Evolutionary conservation across 129 eudicot genomes (phyloP), one percentile per base, ranked within the genome.

Genomic region (Pseudognaphalium luteoalbum): DNA sequence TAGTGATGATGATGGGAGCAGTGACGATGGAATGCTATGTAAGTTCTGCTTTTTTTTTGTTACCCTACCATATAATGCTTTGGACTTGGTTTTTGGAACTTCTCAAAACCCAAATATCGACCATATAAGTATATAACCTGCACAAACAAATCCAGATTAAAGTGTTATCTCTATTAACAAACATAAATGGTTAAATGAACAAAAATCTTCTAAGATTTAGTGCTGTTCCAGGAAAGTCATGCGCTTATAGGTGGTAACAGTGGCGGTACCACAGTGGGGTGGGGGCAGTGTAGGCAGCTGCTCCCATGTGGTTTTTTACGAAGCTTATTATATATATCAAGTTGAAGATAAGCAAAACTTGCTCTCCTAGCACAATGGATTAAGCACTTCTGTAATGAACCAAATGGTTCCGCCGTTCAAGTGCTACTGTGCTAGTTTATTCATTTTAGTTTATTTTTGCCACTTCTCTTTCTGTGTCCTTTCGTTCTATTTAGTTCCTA

Each of bases 11-110:
- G 95, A 77, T 17, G 87, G 67, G 50, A 81, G 83, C 82, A 84
- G 84, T 57, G 95, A 88, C 15, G 95, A 91, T 69, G 97, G 97
- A 79, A 85, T 91, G 92, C 86, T 91, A 66, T 91, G 97, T 91
- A 63, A 88, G 97, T 87, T 52, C 19, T 1, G 14, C 33, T 33
- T 30, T 44, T 57, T 7, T 44, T 21, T 34, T 52, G 5, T 61
- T 21, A 51, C 42, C 50, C 29, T 17, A 11, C 22, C n/a, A 16
- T 37, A 8, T 64, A 64, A 64, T 32, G 39, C 41, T 14, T 30
- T 16, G 2, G 69, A 63, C 42, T 11, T 16, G 6, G 3, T 63
- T 62, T 32, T 63, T 15, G 68, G 22, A 63, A 15, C 37, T 63
- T 11, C 2, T 63, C 6, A 14, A 32, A 63, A 28, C 17, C 4